A percentile compares a stretch with the other conserved stretches of the same genome.
These are phyloP conservation scores for Hyaloscypha finlandica DNA, from an alignment of 495 filamentous ascomycete genomes.

Conservation along the genomic window DNA sequence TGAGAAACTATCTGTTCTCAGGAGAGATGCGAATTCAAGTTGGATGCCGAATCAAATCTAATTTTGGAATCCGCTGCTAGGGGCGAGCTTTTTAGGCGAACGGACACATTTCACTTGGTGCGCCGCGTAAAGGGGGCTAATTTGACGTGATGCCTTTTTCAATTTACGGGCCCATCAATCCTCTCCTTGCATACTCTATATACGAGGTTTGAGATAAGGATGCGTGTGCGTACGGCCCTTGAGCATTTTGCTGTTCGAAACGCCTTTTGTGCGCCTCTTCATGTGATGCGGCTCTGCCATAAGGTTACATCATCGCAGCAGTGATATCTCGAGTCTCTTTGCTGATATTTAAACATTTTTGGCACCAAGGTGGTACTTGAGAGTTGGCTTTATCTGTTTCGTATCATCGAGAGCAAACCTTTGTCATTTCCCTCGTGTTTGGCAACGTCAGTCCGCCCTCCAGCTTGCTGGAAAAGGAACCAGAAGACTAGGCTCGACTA, in stretches of 20 bases:
- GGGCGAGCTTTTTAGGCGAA: neutral
- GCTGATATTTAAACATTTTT: neutral
- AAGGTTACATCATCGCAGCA: neutral
- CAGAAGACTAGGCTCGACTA: too few species aligned
- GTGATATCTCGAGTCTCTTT: too few species aligned
- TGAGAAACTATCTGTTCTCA: neutral
- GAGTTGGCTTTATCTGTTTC: too few species aligned
- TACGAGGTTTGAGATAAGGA: neutral
- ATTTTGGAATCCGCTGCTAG: neutral
- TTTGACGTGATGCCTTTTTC: neutral
- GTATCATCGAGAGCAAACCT: too few species aligned
- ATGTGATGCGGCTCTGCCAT: slow-evolving; percentile 2
- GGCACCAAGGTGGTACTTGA: neutral
- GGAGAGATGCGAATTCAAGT: neutral
- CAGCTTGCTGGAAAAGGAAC: too few species aligned
- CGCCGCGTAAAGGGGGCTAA: neutral
- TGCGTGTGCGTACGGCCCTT: neutral
- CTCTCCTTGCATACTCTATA: neutral
- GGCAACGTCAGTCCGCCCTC: too few species aligned
- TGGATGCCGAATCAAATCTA: neutral
- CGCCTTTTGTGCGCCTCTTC: neutral
- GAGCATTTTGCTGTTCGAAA: neutral
- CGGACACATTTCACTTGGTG: neutral
- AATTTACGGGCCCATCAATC: neutral
- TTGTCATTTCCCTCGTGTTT: too few species aligned